A percentile compares a stretch with the other conserved stretches of the same genome.
These are phyloP conservation scores for Haberlea rhodopensis DNA, from an alignment of 257 asterid genomes.

Conservation along the genomic window DNA sequence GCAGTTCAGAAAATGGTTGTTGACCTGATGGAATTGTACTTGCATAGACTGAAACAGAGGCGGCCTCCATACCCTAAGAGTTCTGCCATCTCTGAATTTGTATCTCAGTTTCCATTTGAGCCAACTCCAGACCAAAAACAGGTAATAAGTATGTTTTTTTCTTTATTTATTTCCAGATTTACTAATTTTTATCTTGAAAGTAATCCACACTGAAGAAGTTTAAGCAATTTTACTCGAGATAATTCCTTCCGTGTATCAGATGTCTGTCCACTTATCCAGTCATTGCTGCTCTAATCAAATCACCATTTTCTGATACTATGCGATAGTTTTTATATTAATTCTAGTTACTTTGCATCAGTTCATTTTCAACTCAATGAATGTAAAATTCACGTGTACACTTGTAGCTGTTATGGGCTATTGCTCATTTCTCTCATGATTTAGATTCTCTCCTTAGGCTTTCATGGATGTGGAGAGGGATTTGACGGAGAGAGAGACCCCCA, in stretches of 20 bases:
- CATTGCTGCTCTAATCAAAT: constrained; percentile 5
- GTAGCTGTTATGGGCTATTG: constrained; percentile 30
- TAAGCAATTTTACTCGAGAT: background rate
- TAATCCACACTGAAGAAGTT: constrained; percentile 19
- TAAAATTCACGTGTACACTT: constrained; percentile 18
- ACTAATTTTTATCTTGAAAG: constrained; percentile 20
- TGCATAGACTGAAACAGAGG: constrained; percentile 89
- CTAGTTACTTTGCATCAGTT: constrained; percentile 10
- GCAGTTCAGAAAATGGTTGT: constrained; percentile 98
- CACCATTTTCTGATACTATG: constrained; percentile 23
- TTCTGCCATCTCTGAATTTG: constrained; percentile 62
- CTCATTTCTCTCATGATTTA: constrained; percentile 43
- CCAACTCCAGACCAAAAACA: constrained; percentile 93
- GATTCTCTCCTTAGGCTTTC: constrained; percentile 71
- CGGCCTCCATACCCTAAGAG: constrained; percentile 78
- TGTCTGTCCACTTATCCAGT: background rate
- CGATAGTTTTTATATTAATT: constrained; percentile 12
- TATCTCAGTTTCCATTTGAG: constrained; percentile 67
- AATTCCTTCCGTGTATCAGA: background rate
- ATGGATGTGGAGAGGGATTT: constrained; percentile 87
- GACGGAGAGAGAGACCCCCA: constrained; percentile 85
- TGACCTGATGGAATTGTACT: constrained; percentile 91
- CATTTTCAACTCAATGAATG: constrained; percentile 10
- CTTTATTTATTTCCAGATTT: constrained; percentile 15
- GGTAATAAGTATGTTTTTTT: constrained; percentile 37